Evolutionary conservation across 192 early-diverging fungal species (phyloP).

Genomic region (Phlyctochytrium arcticum): DNA sequence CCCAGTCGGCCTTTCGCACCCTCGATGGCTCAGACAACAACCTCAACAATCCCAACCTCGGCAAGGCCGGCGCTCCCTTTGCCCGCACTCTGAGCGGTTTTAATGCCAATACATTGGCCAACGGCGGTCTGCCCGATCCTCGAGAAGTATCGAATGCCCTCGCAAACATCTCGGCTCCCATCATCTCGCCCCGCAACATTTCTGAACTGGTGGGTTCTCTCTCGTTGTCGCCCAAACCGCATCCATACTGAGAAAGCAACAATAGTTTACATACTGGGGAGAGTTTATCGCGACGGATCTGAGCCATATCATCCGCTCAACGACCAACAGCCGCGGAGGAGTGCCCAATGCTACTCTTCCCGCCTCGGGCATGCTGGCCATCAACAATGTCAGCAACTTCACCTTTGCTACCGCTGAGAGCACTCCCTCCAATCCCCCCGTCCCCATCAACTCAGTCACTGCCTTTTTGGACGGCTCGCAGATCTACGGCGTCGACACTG

Average conservation of each 20-base stretch:
- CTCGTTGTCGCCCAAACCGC: not conserved
- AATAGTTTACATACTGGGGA: not conserved
- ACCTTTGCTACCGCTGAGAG: not conserved
- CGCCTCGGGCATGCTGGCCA: not conserved
- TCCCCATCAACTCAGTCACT: slow-evolving; percentile 7
- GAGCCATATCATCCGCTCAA: not conserved
- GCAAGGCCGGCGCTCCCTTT: not conserved
- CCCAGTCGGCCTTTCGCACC: not conserved
- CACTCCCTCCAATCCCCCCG: not conserved
- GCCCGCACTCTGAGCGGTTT: not conserved
- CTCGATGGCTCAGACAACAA: not conserved
- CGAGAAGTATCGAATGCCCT: not conserved
- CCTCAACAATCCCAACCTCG: not conserved
- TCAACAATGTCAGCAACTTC: not conserved
- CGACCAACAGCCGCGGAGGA: not conserved
- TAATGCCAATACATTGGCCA: not conserved
- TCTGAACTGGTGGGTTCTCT: not conserved
- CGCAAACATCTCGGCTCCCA: not conserved
- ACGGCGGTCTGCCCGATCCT: not conserved
- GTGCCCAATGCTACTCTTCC: not conserved
- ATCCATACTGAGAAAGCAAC: not conserved
- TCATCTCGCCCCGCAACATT: not conserved
- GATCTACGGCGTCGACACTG: slow-evolving; percentile 13
- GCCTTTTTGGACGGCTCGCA: slow-evolving; percentile 19
- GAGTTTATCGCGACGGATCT: slow-evolving; percentile 4